Conservation (phyloP, 306 rosid species). For the Malus sieversii region DNA sequence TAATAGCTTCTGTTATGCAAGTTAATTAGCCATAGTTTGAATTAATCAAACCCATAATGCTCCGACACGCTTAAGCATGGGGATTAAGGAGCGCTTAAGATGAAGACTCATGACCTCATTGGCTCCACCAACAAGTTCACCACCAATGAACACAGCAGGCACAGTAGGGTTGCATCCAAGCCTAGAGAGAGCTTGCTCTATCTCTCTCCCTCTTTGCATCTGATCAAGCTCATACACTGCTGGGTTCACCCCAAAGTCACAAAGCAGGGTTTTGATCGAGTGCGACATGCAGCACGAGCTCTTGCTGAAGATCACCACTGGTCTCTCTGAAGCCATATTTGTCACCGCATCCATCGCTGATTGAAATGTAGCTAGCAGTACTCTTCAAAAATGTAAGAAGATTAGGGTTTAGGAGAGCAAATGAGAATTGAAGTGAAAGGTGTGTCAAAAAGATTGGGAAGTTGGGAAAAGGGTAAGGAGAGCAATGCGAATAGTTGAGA, state of each 20-base stretch:
- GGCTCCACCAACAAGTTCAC: slow-evolving; percentile 76
- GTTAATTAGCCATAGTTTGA: not conserved
- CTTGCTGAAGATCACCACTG: slow-evolving; percentile 96
- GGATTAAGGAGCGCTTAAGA: slow-evolving; percentile 68
- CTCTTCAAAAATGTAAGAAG: not conserved
- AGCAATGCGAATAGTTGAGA: not conserved
- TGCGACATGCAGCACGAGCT: slow-evolving; percentile 83
- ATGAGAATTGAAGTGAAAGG: not conserved
- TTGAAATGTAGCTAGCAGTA: not conserved
- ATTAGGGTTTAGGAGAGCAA: not conserved
- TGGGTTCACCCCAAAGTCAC: slow-evolving; percentile 83
- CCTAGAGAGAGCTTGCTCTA: slow-evolving; percentile 72
- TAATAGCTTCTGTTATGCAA: not conserved
- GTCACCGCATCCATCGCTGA: slow-evolving; percentile 57
- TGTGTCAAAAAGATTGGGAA: not conserved
- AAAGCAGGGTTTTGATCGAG: slow-evolving; percentile 69
- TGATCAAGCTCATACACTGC: slow-evolving; percentile 80
- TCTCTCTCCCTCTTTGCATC: slow-evolving; percentile 74
- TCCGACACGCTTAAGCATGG: slow-evolving; percentile 84
- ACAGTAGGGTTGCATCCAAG: slow-evolving; percentile 70
- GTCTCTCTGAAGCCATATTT: slow-evolving; percentile 70
- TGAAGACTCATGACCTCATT: slow-evolving; percentile 93
- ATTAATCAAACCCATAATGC: slow-evolving; percentile 71
- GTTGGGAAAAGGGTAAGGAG: not conserved
- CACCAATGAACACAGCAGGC: slow-evolving; percentile 81